phyloP scores from a whole-genome alignment of 139 green algal genomes.

The Picochlorum sp. region DNA sequence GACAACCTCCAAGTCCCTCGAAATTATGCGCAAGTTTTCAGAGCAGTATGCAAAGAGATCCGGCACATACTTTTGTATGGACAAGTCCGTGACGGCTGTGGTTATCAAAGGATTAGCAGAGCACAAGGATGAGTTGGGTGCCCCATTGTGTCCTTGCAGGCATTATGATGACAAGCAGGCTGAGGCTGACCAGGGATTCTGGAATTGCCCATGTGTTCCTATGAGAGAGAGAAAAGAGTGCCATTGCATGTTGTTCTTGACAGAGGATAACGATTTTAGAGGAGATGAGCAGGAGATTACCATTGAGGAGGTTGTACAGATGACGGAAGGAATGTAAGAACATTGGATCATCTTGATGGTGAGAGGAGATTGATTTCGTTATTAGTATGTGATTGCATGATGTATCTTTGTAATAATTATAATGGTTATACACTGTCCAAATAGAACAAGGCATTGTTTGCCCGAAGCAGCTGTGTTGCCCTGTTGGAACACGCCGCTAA shows the following conservation, averaged over 20 bases:
- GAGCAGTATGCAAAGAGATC: constrained; percentile 94
- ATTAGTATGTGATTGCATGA: not conserved
- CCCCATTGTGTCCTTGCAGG: constrained; percentile 93
- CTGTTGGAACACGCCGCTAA: constrained; percentile 19
- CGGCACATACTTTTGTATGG: constrained; percentile 94
- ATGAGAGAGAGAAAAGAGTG: constrained; percentile 98
- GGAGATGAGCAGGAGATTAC: constrained; percentile 74
- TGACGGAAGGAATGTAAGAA: constrained; percentile 35
- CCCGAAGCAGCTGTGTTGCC: constrained; percentile 18
- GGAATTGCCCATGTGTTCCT: constrained; percentile 99
- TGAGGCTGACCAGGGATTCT: constrained; percentile 92
- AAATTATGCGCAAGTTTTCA: constrained; percentile 97
- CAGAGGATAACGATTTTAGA: constrained; percentile 90
- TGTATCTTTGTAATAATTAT: not conserved
- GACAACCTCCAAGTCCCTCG: constrained; percentile 48
- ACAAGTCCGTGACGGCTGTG: constrained; percentile 95
- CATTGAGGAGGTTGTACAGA: constrained; percentile 38
- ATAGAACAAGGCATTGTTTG: constrained; percentile 10
- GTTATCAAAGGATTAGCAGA: constrained; percentile 97
- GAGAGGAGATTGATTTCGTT: not conserved
- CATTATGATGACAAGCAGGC: constrained; percentile 97
- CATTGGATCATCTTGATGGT: not conserved
- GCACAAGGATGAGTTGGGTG: constrained; percentile 94
- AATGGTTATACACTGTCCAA: not conserved
- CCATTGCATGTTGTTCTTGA: constrained; percentile 99